phyloP scores from a whole-genome alignment of 345 rosid species.

The Litchi chinensis region DNA sequence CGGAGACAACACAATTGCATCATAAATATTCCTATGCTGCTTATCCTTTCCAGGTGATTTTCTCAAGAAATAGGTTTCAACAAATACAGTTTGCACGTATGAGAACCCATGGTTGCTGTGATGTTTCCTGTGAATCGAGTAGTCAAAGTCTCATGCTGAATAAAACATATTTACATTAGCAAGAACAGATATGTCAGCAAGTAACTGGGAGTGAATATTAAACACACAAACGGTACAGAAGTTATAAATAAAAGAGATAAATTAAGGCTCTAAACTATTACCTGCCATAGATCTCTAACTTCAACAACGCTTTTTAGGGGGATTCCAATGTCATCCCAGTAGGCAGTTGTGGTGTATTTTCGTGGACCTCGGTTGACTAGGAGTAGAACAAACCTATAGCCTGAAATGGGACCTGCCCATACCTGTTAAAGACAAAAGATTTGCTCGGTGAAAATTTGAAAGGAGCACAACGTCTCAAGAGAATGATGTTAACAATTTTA shows the following conservation, averaged over 20 bases:
- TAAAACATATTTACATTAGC: slow-evolving; percentile 18
- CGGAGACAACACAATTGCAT: not conserved
- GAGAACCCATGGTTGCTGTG: slow-evolving; percentile 58
- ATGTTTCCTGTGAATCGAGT: slow-evolving; percentile 53
- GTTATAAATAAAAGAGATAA: not conserved
- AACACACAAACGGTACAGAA: not conserved
- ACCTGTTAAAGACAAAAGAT: slow-evolving; percentile 33
- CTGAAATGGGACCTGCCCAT: slow-evolving; percentile 79
- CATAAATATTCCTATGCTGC: not conserved
- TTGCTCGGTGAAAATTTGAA: slow-evolving; percentile 1
- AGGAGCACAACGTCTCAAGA: not conserved
- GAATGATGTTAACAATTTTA: slow-evolving; percentile 17
- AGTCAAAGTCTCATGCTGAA: slow-evolving; percentile 78
- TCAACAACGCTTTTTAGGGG: slow-evolving; percentile 41
- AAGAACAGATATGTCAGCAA: not conserved
- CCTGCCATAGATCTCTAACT: slow-evolving; percentile 87
- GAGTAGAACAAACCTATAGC: slow-evolving; percentile 56
- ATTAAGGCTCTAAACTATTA: slow-evolving; percentile 25
- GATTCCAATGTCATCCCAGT: slow-evolving; percentile 73
- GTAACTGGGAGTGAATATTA: not conserved
- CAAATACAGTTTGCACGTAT: slow-evolving; percentile 71
- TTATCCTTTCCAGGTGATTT: not conserved
- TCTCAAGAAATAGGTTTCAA: slow-evolving; percentile 70
- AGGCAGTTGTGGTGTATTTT: slow-evolving; percentile 49
- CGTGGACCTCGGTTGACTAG: slow-evolving; percentile 57